A percentile compares a stretch with the other conserved stretches of the same genome.
Evolutionary conservation across 768 basidiomycete species (phyloP).

Genomic region (Dentipellis fragilis): DNA sequence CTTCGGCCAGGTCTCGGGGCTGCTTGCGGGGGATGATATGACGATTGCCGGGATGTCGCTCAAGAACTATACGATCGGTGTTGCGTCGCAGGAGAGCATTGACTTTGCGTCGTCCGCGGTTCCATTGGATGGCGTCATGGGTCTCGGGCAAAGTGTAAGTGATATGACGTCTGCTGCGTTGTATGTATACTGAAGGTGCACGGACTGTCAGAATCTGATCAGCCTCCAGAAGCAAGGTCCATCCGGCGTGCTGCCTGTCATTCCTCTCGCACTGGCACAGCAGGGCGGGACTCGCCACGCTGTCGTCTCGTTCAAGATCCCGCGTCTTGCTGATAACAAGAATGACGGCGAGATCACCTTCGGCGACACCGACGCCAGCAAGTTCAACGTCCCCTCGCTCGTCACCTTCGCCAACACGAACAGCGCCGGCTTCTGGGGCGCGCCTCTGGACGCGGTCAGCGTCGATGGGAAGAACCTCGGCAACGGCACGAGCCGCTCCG

Average conservation of each 20-base stretch:
- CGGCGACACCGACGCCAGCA: slow-evolving; percentile 60
- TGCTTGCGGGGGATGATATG: slow-evolving; percentile 53
- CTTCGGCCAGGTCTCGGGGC: slow-evolving; percentile 57
- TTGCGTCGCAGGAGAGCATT: slow-evolving; percentile 43
- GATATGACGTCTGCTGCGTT: not conserved
- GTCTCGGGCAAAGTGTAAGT: slow-evolving; percentile 61
- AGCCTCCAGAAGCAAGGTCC: slow-evolving; percentile 44
- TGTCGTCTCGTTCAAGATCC: slow-evolving; percentile 73
- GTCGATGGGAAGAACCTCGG: slow-evolving; percentile 46
- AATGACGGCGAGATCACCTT: slow-evolving; percentile 80
- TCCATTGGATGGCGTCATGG: slow-evolving; percentile 70
- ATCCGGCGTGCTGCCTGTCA: slow-evolving; percentile 55
- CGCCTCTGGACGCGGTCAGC: slow-evolving; percentile 42
- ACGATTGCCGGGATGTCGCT: slow-evolving; percentile 55
- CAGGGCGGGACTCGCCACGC: slow-evolving; percentile 45
- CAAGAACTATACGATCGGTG: slow-evolving; percentile 55
- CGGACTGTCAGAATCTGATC: too few relatives aligned
- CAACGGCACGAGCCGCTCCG: slow-evolving; percentile 48
- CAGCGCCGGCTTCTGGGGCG: slow-evolving; percentile 73
- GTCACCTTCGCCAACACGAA: slow-evolving; percentile 56
- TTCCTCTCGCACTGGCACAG: slow-evolving; percentile 43
- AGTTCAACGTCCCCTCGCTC: slow-evolving; percentile 53
- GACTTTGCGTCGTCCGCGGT: slow-evolving; percentile 44
- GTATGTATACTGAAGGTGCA: not conserved
- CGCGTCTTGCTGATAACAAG: slow-evolving; percentile 56